phyloP scores from a whole-genome alignment of 331 rosid species.

The Phaseolus coccineus region DNA sequence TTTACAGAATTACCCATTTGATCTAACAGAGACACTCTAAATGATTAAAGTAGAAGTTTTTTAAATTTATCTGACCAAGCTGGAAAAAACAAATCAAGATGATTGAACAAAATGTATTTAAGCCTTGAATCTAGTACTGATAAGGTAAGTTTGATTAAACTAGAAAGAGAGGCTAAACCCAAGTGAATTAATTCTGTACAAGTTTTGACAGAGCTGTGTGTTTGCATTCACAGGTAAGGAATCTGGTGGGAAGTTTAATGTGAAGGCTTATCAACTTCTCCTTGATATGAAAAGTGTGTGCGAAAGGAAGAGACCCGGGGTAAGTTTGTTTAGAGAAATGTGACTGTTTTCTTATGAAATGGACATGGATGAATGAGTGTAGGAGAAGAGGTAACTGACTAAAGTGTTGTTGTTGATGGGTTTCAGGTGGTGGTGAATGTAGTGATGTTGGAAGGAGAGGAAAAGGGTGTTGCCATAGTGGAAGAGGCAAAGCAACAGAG shows the following conservation, averaged over 20 bases:
- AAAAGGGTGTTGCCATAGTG: slow-evolving; percentile 70
- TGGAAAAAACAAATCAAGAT: no score
- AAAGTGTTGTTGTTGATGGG: background rate
- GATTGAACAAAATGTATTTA: no score
- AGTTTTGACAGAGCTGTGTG: no score
- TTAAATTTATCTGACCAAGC: no score
- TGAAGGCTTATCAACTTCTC: slow-evolving; percentile 62
- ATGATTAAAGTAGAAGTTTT: no score
- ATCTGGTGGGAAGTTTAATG: slow-evolving; percentile 45
- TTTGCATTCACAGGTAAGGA: slow-evolving; percentile 42
- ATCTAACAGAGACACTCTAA: no score
- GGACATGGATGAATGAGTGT: background rate
- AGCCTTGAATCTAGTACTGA: no score
- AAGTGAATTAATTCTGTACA: no score
- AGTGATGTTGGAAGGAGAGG: slow-evolving; percentile 71
- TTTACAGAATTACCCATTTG: no score
- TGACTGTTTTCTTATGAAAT: background rate
- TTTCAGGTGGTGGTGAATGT: slow-evolving; percentile 73
- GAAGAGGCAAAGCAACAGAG: slow-evolving; percentile 77
- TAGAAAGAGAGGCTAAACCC: no score
- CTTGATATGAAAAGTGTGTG: slow-evolving; percentile 68
- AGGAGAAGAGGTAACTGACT: background rate
- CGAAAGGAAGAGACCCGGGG: slow-evolving; percentile 69
- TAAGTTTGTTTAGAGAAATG: slow-evolving; percentile 40
- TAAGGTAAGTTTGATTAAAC: no score